Conservation (phyloP, 345 rosid genomes). For the Hibiscus syriacus region DNA sequence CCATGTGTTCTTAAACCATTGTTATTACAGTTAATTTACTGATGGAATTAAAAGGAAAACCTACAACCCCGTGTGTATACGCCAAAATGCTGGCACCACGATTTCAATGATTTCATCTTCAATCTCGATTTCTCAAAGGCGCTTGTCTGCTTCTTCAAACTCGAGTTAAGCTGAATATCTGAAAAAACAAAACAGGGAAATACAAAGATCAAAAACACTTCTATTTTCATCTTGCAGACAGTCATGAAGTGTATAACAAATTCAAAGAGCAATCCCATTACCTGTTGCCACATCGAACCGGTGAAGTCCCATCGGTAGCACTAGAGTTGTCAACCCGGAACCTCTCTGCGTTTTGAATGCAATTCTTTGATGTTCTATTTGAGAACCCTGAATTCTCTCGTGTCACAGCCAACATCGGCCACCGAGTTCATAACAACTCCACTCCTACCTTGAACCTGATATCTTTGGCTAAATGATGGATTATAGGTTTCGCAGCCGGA, state of each 20-base stretch:
- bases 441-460: conserved; percentile 19
- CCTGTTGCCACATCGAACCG: conserved; percentile 31
- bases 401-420: conserved; percentile 13
- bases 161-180: conserved; percentile 12
- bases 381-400: conserved; percentile 27
- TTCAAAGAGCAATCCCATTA: no score
- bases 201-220: not conserved
- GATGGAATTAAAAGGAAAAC: not conserved
- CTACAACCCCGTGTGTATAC: not conserved
- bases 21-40: not conserved
- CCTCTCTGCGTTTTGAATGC: conserved; percentile 19
- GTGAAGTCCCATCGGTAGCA: conserved; percentile 20
- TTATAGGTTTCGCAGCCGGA: conserved; percentile 16
- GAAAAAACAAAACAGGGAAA: conserved; percentile 4
- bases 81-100: not conserved
- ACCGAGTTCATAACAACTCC: conserved; percentile 14
- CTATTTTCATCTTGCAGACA: not conserved
- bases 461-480: conserved; percentile 23
- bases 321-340: conserved; percentile 19
- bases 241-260: no score
- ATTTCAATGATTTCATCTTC: not conserved
- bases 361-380: conserved; percentile 25
- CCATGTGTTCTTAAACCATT: no score
- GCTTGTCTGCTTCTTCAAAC: not conserved
- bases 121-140: not conserved